Conservation (phyloP, 2,329 filamentous ascomycete genomes). For the Alternaria burnsii region DNA sequence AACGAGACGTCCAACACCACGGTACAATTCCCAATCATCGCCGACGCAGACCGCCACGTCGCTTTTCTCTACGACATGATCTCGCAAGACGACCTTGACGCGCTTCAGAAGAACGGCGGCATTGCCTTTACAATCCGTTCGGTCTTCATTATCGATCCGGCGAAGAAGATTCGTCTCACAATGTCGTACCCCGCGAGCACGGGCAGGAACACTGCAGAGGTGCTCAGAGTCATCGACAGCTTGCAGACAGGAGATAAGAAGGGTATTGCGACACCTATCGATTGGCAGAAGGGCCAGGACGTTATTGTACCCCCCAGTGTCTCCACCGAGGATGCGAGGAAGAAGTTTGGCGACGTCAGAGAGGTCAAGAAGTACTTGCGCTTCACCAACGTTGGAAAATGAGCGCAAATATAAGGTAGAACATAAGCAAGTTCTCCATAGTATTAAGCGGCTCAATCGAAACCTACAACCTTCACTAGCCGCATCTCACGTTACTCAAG, state of each 20-base stretch:
- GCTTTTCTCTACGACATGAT: constrained; percentile 62
- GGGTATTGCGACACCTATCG: constrained; percentile 86
- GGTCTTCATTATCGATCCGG: constrained; percentile 93
- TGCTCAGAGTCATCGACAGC: constrained; percentile 66
- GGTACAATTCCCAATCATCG: constrained; percentile 61
- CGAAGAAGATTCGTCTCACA: constrained; percentile 91
- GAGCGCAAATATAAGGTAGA: not conserved
- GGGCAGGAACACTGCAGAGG: constrained; percentile 69
- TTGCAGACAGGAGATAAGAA: constrained; percentile 80
- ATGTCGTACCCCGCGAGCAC: constrained; percentile 93
- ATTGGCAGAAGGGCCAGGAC: constrained; percentile 89
- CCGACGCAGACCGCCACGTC: constrained; percentile 58
- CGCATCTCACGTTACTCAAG: too few relatives aligned
- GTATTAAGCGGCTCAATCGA: too few relatives aligned
- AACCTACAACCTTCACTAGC: too few relatives aligned
- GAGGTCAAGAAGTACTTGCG: constrained; percentile 74
- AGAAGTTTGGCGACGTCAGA: constrained; percentile 79
- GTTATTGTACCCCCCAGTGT: constrained; percentile 89
- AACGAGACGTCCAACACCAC: constrained; percentile 57
- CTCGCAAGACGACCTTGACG: constrained; percentile 63
- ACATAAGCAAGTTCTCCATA: not conserved
- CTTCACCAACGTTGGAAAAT: constrained; percentile 66
- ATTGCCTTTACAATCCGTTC: constrained; percentile 94
- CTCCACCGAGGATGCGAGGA: constrained; percentile 83
- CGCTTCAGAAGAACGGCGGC: constrained; percentile 60